phyloP scores from a whole-genome alignment of 176 grass and related monocot species.

The Tillandsia leiboldiana region DNA sequence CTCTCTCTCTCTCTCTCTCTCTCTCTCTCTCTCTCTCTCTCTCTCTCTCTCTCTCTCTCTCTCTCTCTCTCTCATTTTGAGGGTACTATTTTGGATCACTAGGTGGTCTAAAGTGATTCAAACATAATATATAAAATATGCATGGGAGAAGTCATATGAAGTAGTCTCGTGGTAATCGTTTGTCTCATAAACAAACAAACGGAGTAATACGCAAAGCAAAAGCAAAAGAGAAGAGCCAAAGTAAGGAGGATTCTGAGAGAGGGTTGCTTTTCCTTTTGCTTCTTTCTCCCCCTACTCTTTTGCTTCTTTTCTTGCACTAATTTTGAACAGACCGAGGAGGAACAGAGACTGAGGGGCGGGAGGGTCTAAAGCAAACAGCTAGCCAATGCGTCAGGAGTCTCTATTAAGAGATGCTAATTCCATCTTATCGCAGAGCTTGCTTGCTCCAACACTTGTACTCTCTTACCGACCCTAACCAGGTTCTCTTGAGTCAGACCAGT shows the following conservation, averaged over 20 bases:
- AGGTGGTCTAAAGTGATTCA: neutral
- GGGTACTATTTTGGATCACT: neutral
- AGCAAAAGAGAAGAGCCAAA: neutral
- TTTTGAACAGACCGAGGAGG: constrained; percentile 4
- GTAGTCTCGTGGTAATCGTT: neutral
- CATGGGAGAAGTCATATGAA: neutral
- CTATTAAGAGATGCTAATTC: no score
- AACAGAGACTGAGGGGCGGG: neutral
- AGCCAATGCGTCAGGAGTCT: no score
- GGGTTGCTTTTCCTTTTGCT: constrained; percentile 6
- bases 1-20: neutral
- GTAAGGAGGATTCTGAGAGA: neutral
- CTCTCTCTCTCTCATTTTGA: neutral
- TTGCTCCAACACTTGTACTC: no score
- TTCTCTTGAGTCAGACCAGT: no score
- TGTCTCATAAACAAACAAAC: neutral
- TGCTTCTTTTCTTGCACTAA: constrained; percentile 15
- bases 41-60: neutral
- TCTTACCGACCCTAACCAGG: no score
- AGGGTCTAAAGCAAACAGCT: no score
- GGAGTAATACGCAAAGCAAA: neutral
- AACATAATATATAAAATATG: neutral
- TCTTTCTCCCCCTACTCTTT: neutral
- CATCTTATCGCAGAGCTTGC: no score
- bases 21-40: neutral